Evolutionary conservation across 108 stramenopile genomes (phyloP), one percentile per base, ranked within the genome.

Genomic region (Pseudonitzschia multiseries): DNA sequence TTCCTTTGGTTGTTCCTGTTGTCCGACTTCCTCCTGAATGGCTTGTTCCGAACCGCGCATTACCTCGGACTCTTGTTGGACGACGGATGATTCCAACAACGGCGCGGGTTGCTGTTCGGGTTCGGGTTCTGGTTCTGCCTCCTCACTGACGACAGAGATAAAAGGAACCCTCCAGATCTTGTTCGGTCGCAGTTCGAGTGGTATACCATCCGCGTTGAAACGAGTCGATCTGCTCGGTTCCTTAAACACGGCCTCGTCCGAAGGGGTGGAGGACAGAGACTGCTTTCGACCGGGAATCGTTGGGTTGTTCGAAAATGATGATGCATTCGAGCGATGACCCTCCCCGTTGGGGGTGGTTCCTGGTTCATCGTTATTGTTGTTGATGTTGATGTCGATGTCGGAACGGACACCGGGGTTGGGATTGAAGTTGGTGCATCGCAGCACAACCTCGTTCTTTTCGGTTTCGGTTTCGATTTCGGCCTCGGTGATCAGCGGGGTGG

Each of bases 101-200:
- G n/a, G n/a, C n/a, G n/a, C n/a, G n/a, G n/a, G n/a, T n/a, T n/a
- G 33, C 40, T n/a, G 36, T 18, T 41, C 17, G 64, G 17, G 5
- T 12, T 44, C 4, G 18, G 18, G n/a, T 44, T 65, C 8, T 65
- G 15, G 21, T 59, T 9, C 9, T 48, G 14, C 13, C 46, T 48
- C 46, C 46, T 14, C 46, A 42, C 6, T 42, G 8, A 42, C 10
- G 1, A 18, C 18, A 5, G 46, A 48, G 4, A 36, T 6, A 2
- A 10, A 10, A 48, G 46, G 46, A 48, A 48, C 66, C 28, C 46
- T 67, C 66, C 66, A 67, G 44, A 67, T 67, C 28, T 67, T 67
- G 21, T 67, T 46, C 13, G 66, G 66, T 67, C 44, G 44, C 24
- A 67, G 28, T 27, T 67, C 44, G 27, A 67, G 44, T 13, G 66